Evolutionary conservation across 1,139 yeast species (phyloP).

Genomic region (Sugiyamaella pinicola): DNA sequence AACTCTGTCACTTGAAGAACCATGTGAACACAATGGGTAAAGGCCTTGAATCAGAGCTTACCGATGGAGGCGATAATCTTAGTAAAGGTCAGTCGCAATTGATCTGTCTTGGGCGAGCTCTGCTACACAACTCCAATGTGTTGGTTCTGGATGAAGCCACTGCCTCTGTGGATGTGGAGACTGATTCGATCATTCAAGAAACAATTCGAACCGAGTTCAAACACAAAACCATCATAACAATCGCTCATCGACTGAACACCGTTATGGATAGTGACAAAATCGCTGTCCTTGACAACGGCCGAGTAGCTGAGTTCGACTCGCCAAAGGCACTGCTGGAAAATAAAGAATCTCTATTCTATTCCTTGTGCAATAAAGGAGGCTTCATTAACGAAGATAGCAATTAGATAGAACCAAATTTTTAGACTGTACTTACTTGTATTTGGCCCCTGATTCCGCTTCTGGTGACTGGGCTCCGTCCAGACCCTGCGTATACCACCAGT

Average conservation of each 20-base stretch:
- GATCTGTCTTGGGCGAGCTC: slow-evolving; percentile 71
- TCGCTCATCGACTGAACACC: slow-evolving; percentile 81
- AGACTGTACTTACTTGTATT: neutral
- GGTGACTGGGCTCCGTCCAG: neutral
- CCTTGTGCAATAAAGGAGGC: slow-evolving; percentile 67
- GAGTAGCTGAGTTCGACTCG: slow-evolving; percentile 66
- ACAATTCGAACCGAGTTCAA: slow-evolving; percentile 66
- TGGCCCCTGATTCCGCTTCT: too few species aligned
- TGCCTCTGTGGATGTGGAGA: slow-evolving; percentile 79
- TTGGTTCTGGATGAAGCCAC: slow-evolving; percentile 80
- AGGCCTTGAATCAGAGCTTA: slow-evolving; percentile 41
- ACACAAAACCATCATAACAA: slow-evolving; percentile 70
- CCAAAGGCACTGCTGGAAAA: slow-evolving; percentile 55
- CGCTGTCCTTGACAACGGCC: slow-evolving; percentile 65
- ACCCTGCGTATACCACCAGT: too few species aligned
- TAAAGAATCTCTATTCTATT: slow-evolving; percentile 53
- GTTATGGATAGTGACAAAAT: slow-evolving; percentile 77
- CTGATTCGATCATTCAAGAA: slow-evolving; percentile 72
- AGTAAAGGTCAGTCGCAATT: slow-evolving; percentile 78
- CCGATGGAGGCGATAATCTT: slow-evolving; percentile 62
- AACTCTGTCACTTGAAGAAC: slow-evolving; percentile 68
- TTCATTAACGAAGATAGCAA: slow-evolving; percentile 21
- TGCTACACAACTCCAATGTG: slow-evolving; percentile 62
- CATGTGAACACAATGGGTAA: slow-evolving; percentile 49
- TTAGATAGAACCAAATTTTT: neutral